These are phyloP conservation scores for Thelonectria rubi DNA, from an alignment of 2,329 filamentous ascomycete species.

Conservation along the genomic window DNA sequence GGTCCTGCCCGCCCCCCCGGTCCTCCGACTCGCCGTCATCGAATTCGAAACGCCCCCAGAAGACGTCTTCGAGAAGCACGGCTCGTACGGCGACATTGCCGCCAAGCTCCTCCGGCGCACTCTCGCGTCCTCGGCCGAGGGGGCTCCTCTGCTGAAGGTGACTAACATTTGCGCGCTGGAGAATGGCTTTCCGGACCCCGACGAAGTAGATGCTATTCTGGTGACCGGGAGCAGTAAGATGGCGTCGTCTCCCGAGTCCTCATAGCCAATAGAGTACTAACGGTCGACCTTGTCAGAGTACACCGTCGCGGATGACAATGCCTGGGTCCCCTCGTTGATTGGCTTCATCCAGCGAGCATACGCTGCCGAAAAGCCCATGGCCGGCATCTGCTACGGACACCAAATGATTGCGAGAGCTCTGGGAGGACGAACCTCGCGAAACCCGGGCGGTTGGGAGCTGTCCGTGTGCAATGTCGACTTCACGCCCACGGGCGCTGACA, in stretches of 20 bases:
- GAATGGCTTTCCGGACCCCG: constrained; percentile 11
- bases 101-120: constrained; percentile 18
- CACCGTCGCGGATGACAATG: constrained; percentile 23
- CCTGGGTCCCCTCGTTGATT: constrained; percentile 21
- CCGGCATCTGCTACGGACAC: constrained; percentile 32
- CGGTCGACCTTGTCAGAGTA: constrained; percentile 7
- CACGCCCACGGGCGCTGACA: background rate
- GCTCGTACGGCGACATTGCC: constrained; percentile 29
- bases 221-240: constrained; percentile 28
- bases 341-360: constrained; percentile 19
- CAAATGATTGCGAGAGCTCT: constrained; percentile 33
- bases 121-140: background rate
- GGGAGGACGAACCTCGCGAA: constrained; percentile 20
- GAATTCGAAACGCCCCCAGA: constrained; percentile 25
- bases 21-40: constrained; percentile 24
- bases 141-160: constrained; percentile 9
- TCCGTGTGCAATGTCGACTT: constrained; percentile 16
- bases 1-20: background rate
- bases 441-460: constrained; percentile 27
- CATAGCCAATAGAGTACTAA: background rate
- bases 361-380: constrained; percentile 21
- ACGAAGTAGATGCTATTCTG: constrained; percentile 25
- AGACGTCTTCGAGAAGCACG: constrained; percentile 20
- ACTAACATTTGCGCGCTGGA: constrained; percentile 14
- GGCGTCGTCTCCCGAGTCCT: background rate